Conservation (phyloP, 441 rosid species). For the Erodium chrysanthum region DNA sequence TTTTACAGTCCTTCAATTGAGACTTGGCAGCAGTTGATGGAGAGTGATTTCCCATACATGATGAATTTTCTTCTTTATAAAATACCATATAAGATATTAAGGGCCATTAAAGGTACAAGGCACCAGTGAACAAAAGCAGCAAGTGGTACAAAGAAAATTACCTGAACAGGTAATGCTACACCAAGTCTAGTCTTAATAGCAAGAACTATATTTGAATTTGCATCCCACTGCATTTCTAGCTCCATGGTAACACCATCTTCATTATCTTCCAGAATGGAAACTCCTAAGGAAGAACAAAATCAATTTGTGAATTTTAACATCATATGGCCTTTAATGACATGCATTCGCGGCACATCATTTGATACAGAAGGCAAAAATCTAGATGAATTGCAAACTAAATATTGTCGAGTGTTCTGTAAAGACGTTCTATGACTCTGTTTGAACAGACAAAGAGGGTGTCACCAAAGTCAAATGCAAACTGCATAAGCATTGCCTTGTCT, state of each 20-base stretch:
- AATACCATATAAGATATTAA: neutral
- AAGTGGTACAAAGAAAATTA: conserved; percentile 13
- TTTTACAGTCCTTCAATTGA: conserved; percentile 1
- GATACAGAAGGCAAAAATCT: neutral
- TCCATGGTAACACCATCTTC: conserved; percentile 47
- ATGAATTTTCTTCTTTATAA: conserved; percentile 2
- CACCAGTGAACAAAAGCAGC: neutral
- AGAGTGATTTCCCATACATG: neutral
- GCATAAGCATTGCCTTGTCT: neutral
- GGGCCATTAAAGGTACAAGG: neutral
- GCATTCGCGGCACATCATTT: neutral
- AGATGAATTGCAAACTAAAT: neutral
- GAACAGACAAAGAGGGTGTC: neutral
- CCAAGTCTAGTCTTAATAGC: conserved; percentile 63
- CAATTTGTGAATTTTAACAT: neutral
- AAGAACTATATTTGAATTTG: conserved; percentile 51
- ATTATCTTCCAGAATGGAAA: conserved; percentile 44
- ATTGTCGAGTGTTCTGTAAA: neutral
- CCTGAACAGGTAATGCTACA: conserved; percentile 63
- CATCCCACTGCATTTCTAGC: conserved; percentile 73
- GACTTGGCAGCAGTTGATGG: conserved; percentile 4
- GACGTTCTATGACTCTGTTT: neutral
- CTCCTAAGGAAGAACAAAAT: conserved; percentile 31
- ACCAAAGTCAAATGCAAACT: neutral
- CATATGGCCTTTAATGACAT: neutral